phyloP scores from a whole-genome alignment of 2,329 filamentous ascomycete genomes.

The Aspergillaceae sp. region DNA sequence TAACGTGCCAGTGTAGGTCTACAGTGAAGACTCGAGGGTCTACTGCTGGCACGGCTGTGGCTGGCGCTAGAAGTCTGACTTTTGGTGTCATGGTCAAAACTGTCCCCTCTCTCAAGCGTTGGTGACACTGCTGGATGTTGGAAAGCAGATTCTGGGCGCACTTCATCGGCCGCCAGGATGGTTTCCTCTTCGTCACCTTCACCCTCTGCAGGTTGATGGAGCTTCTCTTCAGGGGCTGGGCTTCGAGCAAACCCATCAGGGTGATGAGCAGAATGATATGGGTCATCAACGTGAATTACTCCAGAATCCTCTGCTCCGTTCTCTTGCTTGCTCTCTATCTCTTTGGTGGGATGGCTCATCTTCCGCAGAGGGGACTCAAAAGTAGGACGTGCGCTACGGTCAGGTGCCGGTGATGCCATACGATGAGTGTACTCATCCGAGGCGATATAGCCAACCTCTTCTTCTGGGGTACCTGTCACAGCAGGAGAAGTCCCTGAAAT shows the following conservation, averaged over 20 bases:
- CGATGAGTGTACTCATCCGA: constrained; percentile 75
- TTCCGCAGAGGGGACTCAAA: constrained; percentile 46
- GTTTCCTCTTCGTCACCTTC: constrained; percentile 59
- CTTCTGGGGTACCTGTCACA: constrained; percentile 68
- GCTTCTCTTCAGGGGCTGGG: constrained; percentile 44
- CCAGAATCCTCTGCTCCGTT: constrained; percentile 13
- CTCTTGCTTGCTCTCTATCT: constrained; percentile 30
- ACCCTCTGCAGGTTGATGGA: constrained; percentile 37
- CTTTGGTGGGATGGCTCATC: constrained; percentile 41
- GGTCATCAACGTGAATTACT: constrained; percentile 71
- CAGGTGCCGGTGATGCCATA: constrained; percentile 56
- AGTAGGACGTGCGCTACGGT: constrained; percentile 36
- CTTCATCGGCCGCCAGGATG: constrained; percentile 82
- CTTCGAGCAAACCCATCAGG: constrained; percentile 43
- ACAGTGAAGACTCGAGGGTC: constrained; percentile 56
- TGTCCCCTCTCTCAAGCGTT: constrained; percentile 54
- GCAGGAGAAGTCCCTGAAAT: constrained; percentile 54
- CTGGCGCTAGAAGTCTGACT: constrained; percentile 48
- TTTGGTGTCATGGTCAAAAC: constrained; percentile 43
- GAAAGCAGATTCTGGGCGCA: constrained; percentile 59
- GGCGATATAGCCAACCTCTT: constrained; percentile 83
- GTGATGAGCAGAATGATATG: constrained; percentile 36
- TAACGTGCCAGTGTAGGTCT: constrained; percentile 46
- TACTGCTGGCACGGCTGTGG: constrained; percentile 56
- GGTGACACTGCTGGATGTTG: constrained; percentile 78